Base-by-base conservation (phyloP, 1,139 yeast genomes). In the Suhomyces panamericanus region DNA sequence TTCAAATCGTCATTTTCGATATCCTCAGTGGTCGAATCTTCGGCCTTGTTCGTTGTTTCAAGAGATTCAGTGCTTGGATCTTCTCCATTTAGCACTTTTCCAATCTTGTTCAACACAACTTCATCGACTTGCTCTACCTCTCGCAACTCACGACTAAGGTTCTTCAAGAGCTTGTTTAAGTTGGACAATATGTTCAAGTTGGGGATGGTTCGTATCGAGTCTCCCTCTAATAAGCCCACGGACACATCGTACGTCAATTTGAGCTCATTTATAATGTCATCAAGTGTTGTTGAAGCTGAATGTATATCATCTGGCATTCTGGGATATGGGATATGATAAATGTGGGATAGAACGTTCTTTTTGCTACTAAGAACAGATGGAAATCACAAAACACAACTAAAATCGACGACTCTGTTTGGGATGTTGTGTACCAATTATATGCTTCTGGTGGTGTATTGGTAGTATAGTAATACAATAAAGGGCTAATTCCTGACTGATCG, bases 181-280 rank as follows among this genome's bases (percentile, higher is more conserved):
- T 75, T 72, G 28, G 69, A 65, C 33, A 84, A 65, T 3, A 73
- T 67, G 35, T 70, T 66, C 27, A 75, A 59, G 35, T 63, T 67
- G 3, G 88, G 86, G 1, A 77, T 61, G 22, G 66, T 66, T 29
- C 77, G 66, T 1, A 78, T 69, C 15, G 75, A 61, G 24, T 80
- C 83, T 0, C 91, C 90, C 50, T 76, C 83, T 29, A 85, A 63
- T 42, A 79, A 60, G 1, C 90, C 89, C 13, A 76, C 69, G 31
- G 80, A 78, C 7, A 78, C 68, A 55, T 83, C 87, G 56, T 80
- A 84, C 1, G 77, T 68, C 48, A 84, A 64, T 43, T 74, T 70
- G 35, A 83, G 64, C 52, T 79, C 80, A 41, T 68, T 67, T 41
- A 84, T 67, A 17, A 85, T 76, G 48, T 77, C 78, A 40, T 75